phyloP scores from a whole-genome alignment of 371 early-diverging fungal genomes.

The Rhizopus stolonifer region DNA sequence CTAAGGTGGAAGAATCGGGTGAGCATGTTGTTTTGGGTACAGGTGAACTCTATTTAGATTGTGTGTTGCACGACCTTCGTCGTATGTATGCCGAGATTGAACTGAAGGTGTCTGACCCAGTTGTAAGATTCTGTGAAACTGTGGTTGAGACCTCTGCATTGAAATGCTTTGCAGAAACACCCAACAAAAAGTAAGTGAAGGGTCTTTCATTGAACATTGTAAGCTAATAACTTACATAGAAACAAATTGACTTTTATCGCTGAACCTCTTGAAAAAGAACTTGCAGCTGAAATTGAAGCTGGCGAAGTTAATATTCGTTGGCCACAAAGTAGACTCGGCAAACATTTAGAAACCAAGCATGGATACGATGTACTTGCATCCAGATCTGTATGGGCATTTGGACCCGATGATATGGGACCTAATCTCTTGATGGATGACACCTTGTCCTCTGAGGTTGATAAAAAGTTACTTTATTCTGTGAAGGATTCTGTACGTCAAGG shows the following conservation, averaged over 20 bases:
- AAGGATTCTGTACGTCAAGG: constrained; percentile 91
- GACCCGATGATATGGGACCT: constrained; percentile 90
- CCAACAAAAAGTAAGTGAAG: constrained; percentile 96
- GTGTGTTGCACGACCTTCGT: constrained; percentile 93
- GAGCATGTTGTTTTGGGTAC: constrained; percentile 94
- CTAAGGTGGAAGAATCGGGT: constrained; percentile 96
- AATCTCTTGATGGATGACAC: constrained; percentile 96
- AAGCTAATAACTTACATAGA: constrained; percentile 29
- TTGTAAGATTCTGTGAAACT: constrained; percentile 94
- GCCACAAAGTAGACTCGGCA: constrained; percentile 77
- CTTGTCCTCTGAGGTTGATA: constrained; percentile 84
- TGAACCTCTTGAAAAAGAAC: constrained; percentile 89
- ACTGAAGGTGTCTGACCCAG: constrained; percentile 95
- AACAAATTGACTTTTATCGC: constrained; percentile 95
- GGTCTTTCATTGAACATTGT: too few species aligned
- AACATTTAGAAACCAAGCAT: constrained; percentile 80
- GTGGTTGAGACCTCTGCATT: constrained; percentile 92
- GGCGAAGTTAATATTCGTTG: constrained; percentile 69
- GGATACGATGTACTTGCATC: constrained; percentile 93
- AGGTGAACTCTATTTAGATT: constrained; percentile 95
- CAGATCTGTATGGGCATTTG: constrained; percentile 96
- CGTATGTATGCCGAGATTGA: constrained; percentile 94
- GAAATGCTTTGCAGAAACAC: constrained; percentile 95
- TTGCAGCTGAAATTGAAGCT: constrained; percentile 90
- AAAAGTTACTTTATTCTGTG: constrained; percentile 73